Evolutionary conservation across 306 rosid genomes (phyloP), one percentile per base, ranked within the genome.

Genomic region (Crotalaria pallida): DNA sequence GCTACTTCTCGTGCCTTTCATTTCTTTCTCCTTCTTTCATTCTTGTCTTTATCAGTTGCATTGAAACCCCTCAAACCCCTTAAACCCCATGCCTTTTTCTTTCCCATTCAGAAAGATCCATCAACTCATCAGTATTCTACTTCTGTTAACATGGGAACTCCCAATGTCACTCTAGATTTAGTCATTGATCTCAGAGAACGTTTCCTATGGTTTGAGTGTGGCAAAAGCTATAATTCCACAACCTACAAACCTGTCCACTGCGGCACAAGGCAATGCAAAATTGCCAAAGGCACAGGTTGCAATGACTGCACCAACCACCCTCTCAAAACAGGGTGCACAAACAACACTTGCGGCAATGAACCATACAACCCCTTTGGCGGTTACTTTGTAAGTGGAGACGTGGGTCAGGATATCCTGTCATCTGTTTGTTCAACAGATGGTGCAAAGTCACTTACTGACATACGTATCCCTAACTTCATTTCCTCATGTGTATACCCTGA

Each of bases 171-270:
- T 3, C 10, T 74, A 10, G 47, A 71, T 18, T 29, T 73, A 0
- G 74, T 55, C 21, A 66, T 80, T 5, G 81, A 84, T 34, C 57
- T 84, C 7, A 66, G 77, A 3, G 88, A 77, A 31, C 65, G 75
- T 15, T 80, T 77, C 55, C 61, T 80, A 0, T 77, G 83, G 78
- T 81, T 77, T 21, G 79, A 71, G 19, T 80, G 83, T 49, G 75
- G 34, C 58, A 11, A 22, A 1, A 5, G 33, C 36, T 72, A 65
- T 71, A 68, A 71, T 23, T 84, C 85, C 44, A 7, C 77, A 7
- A 44, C 83, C 10, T 75, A 71, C 34, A 31, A 38, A 9, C 71
- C 78, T 2, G 6, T 50, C 36, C 43, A 3, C 0, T 80, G 85
- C 0, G 40, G 52, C 8, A 50, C 79, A 5, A 53, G 12, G 1